phyloP scores from a whole-genome alignment of 208 protist species.

The Histomonas meleagridis region DNA sequence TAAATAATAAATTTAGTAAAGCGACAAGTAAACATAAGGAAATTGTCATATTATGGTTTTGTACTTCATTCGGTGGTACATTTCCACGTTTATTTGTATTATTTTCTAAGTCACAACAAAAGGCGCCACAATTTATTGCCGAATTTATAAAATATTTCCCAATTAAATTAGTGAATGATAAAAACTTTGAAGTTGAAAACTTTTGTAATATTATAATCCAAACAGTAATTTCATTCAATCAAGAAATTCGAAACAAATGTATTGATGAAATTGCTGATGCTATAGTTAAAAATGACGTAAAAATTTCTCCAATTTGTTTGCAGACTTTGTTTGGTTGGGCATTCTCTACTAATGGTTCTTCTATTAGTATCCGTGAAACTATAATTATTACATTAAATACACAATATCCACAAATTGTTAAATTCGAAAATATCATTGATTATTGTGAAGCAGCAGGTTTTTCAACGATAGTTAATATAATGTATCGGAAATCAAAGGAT shows the following conservation, averaged over 20 bases:
- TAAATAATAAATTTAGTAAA: not conserved
- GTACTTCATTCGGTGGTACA: not conserved
- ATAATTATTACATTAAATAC: not conserved
- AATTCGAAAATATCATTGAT: not conserved
- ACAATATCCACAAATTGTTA: not conserved
- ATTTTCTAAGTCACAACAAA: not conserved
- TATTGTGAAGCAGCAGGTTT: conserved; percentile 19
- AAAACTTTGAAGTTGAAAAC: not conserved
- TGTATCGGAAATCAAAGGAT: not conserved
- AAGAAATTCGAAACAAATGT: no score
- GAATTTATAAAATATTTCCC: not conserved
- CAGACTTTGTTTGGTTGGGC: not conserved
- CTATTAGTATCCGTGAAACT: not conserved
- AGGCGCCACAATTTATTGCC: not conserved
- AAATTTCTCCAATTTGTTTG: not conserved
- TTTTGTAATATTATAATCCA: not conserved
- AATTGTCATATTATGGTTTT: not conserved
- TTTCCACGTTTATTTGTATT: not conserved
- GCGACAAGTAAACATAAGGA: not conserved
- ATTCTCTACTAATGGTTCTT: not conserved
- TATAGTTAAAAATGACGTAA: not conserved
- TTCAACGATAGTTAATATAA: not conserved
- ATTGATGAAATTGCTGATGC: not conserved
- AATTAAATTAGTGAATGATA: not conserved
- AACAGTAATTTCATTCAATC: no score